Percentiles rank a stretch among this genome's conserved stretches.
Evolutionary conservation across 805 yeast species (phyloP).

Genomic region (Myxozyma udenii): DNA sequence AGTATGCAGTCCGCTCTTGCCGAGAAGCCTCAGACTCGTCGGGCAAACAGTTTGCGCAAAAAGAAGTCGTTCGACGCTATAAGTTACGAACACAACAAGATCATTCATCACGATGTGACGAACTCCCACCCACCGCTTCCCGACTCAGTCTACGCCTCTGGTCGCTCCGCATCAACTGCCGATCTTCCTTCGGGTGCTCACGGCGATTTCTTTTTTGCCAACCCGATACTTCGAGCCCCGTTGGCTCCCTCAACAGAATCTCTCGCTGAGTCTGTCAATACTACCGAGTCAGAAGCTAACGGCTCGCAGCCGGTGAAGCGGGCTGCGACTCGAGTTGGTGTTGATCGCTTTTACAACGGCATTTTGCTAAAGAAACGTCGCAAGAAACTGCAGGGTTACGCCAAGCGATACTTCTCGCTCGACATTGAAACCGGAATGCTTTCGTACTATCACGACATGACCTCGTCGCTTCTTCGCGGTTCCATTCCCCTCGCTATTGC

Average conservation of each 20-base stretch:
- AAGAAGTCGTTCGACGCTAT: no score
- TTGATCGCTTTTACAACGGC: slow-evolving; percentile 62
- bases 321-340: slow-evolving; percentile 11
- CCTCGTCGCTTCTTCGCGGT: slow-evolving; percentile 71
- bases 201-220: no score
- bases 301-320: neutral
- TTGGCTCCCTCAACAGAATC: neutral
- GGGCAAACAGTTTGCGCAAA: neutral
- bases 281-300: neutral
- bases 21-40: neutral
- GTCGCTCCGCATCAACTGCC: neutral
- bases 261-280: no score
- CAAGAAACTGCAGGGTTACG: slow-evolving; percentile 80
- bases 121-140: neutral
- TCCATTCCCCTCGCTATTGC: slow-evolving; percentile 84
- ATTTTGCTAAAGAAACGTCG: slow-evolving; percentile 74
- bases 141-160: neutral
- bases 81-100: no score
- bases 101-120: no score
- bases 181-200: neutral
- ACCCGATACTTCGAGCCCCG: no score
- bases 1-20: neutral
- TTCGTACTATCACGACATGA: slow-evolving; percentile 69
- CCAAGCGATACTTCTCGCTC: slow-evolving; percentile 77
- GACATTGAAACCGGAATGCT: slow-evolving; percentile 79